Base-by-base conservation (phyloP, 768 basidiomycete genomes). In the Boletus reticuloceps region DNA sequence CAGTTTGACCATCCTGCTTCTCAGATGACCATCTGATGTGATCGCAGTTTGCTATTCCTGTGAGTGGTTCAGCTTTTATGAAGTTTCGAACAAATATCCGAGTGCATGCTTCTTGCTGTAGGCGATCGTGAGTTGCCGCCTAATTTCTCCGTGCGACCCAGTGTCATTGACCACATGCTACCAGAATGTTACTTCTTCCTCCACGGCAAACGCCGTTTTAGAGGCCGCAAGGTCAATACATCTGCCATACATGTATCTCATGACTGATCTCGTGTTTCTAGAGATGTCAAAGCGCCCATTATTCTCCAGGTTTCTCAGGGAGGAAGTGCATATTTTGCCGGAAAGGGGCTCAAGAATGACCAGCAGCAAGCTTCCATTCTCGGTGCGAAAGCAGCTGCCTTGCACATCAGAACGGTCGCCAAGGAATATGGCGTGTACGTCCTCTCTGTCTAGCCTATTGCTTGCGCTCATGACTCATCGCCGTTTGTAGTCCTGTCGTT, bases 231-330 rank as follows among this genome's bases (percentile, higher is more conserved):
- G 94, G 91, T 91, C 64, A 45, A 67, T 56, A 19, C 16, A 39
- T 46, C 13, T 38, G 3, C 34, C 7, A 27, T 45, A 42, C 17
- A 43, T 42, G 39, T 53, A 48, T 53, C 56, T 52, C 55, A 61
- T 46, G 0, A 17, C 50, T 60, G 29, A 69, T 25, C 25, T 58
- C 20, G 20, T 13, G 25, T 4, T 31, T 53, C 43, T 65, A 92
- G 92, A 61, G 97, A 98, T 72, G 84, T 91, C 81, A 98, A 98
- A 74, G 82, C 96, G 31, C 96, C 96, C 55, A 94, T 99, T 76
- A 98, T 99, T 75, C 78, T 98, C 66, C 97, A 98, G 71, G 87
- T 95, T 59, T 99, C 97, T 52, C 95, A 99, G 72, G 97, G 97
- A 54, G 97, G 97, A 66, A 82, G 85, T 58, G 96, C 95, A 50